Evolutionary conservation across 306 rosid species (phyloP).

Genomic region (Neltuma alba): DNA sequence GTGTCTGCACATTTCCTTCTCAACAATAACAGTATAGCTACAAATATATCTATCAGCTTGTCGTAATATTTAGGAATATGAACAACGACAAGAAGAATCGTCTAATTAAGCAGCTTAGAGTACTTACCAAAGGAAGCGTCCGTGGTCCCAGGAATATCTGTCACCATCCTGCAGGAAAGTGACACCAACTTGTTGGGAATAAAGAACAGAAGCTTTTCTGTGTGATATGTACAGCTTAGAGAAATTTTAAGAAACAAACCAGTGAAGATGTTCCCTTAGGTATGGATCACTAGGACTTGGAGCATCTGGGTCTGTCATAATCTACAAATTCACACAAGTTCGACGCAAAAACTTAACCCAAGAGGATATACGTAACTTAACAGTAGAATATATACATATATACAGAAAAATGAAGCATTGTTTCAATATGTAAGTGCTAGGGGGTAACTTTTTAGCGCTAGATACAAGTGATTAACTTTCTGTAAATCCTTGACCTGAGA

Average conservation of each 20-base stretch:
- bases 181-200: constrained; percentile 19
- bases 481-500: neutral
- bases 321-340: constrained; percentile 43
- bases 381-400: neutral
- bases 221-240: neutral
- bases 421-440: no score
- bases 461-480: no score
- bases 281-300: constrained; percentile 94
- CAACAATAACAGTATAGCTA: no score
- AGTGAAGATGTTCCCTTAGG: constrained; percentile 84
- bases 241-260: constrained; percentile 54
- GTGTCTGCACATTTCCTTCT: no score
- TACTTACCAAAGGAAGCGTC: constrained; percentile 86
- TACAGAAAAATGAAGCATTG: neutral
- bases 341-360: no score
- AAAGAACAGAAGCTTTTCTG: neutral
- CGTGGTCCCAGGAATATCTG: constrained; percentile 95
- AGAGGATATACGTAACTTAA: no score
- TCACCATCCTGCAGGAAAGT: constrained; percentile 73
- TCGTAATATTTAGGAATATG: constrained; percentile 2
- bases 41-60: neutral
- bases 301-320: constrained; percentile 98
- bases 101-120: neutral
- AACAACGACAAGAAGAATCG: neutral
- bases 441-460: no score